These are phyloP conservation scores for Periconia digitata DNA, from an alignment of 2,329 filamentous ascomycete genomes.

Conservation along the genomic window DNA sequence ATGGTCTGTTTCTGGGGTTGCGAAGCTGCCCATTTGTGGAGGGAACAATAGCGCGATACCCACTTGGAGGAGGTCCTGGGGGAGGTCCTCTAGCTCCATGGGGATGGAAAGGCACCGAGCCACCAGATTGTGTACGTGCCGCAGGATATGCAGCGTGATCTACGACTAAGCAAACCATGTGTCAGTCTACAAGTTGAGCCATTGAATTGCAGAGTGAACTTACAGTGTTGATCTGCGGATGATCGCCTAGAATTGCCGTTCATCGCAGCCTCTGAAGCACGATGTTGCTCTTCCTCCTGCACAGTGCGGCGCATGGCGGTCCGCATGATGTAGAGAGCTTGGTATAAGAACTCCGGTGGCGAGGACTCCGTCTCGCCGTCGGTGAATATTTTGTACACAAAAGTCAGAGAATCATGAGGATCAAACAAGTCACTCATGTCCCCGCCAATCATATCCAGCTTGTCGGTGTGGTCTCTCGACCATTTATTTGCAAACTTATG, in stretches of 20 bases:
- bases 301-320: constrained; percentile 11
- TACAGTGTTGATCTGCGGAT: not conserved
- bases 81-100: not conserved
- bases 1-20: constrained; percentile 11
- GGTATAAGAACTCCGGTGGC: constrained; percentile 34
- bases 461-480: constrained; percentile 21
- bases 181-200: too few species aligned
- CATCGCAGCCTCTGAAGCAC: constrained; percentile 1
- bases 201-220: too few species aligned
- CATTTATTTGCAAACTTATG: constrained; percentile 25
- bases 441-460: constrained; percentile 17
- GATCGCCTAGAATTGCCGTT: not conserved
- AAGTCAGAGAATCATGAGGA: constrained; percentile 15
- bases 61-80: constrained; percentile 1
- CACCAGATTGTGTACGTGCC: too few species aligned
- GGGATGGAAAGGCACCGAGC: not conserved
- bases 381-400: constrained; percentile 34
- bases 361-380: constrained; percentile 22
- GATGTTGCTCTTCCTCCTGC: constrained; percentile 3
- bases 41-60: constrained; percentile 5
- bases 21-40: constrained; percentile 12
- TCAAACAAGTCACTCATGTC: constrained; percentile 21
- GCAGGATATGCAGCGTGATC: not conserved
- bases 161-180: too few species aligned
- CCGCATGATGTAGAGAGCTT: constrained; percentile 29